Percentiles rank a stretch among this genome's conserved stretches.
phyloP scores from a whole-genome alignment of 352 stramenopile species.

The Phytophthora kernoviae region DNA sequence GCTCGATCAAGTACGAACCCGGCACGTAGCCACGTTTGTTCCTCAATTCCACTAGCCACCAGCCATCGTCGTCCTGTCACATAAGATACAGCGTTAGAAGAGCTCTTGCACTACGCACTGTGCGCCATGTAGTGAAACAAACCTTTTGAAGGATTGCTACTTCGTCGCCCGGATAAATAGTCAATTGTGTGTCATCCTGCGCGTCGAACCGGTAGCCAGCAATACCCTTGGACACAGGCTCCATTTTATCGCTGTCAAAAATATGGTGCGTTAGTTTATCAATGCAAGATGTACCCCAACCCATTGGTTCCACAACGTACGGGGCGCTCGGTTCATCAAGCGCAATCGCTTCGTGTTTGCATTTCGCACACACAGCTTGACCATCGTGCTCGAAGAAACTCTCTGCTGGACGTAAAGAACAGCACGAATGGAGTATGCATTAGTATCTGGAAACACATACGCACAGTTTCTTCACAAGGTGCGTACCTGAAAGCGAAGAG shows the following conservation, averaged over 20 bases:
- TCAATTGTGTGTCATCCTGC: slow-evolving; percentile 84
- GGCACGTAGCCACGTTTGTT: slow-evolving; percentile 80
- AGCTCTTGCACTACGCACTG: too few relatives aligned
- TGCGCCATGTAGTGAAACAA: slow-evolving; percentile 1
- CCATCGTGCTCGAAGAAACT: slow-evolving; percentile 85
- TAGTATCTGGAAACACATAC: slow-evolving; percentile 13
- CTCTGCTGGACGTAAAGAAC: slow-evolving; percentile 51
- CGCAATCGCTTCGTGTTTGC: slow-evolving; percentile 77
- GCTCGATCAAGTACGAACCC: slow-evolving; percentile 83
- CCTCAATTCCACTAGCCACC: slow-evolving; percentile 79
- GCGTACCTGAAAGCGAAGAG: slow-evolving; percentile 71
- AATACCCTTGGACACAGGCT: slow-evolving; percentile 54
- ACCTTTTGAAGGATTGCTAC: slow-evolving; percentile 82
- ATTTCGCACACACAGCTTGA: slow-evolving; percentile 77
- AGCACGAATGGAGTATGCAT: slow-evolving; percentile 15
- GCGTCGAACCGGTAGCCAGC: slow-evolving; percentile 79
- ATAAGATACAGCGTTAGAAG: background rate
- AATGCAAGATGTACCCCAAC: background rate
- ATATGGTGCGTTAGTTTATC: background rate
- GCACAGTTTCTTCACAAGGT: too few relatives aligned
- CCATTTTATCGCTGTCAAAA: slow-evolving; percentile 47
- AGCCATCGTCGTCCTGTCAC: slow-evolving; percentile 76
- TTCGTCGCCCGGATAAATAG: slow-evolving; percentile 80
- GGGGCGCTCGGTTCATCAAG: slow-evolving; percentile 43
- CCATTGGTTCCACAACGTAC: slow-evolving; percentile 42